Conservation (phyloP, 163 green algal genomes). For the Trebouxiophyceae sp. region DNA sequence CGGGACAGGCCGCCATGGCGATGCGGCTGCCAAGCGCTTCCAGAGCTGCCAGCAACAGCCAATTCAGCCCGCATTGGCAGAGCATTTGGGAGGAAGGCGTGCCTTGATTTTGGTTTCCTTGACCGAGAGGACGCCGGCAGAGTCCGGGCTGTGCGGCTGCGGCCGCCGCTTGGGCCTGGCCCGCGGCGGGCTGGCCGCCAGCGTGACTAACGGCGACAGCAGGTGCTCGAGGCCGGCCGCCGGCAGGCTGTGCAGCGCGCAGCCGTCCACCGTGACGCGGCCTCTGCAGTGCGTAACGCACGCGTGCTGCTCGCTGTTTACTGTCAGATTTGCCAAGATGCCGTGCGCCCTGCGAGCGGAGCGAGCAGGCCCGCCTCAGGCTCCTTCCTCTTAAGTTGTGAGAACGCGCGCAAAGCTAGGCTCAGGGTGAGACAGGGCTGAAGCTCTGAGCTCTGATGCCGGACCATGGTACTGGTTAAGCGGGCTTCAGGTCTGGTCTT, state of each 20-base stretch:
- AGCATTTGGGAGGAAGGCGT: too few relatives aligned
- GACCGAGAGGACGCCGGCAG: slow-evolving; percentile 7
- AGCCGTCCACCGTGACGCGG: slow-evolving; percentile 21
- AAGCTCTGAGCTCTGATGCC: slow-evolving; percentile 12
- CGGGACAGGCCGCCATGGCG: too few relatives aligned
- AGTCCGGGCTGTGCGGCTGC: neutral
- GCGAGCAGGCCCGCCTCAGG: neutral
- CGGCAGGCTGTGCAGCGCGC: slow-evolving; percentile 8
- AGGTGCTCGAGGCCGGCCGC: slow-evolving; percentile 24
- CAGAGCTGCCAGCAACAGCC: too few relatives aligned
- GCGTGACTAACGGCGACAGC: slow-evolving; percentile 19
- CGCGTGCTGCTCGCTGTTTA: slow-evolving; percentile 10
- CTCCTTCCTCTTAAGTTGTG: neutral
- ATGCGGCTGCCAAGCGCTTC: too few relatives aligned
- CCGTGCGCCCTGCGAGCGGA: slow-evolving; percentile 11
- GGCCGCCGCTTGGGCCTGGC: neutral
- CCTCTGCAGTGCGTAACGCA: slow-evolving; percentile 25
- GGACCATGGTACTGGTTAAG: too few relatives aligned
- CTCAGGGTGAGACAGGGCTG: neutral
- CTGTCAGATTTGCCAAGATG: slow-evolving; percentile 20
- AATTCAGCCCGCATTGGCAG: too few relatives aligned
- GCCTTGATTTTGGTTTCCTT: slow-evolving; percentile 15
- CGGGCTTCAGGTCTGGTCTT: too few relatives aligned
- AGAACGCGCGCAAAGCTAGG: neutral
- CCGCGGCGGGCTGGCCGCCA: slow-evolving; percentile 4